A percentile compares a stretch with the other conserved stretches of the same genome.
Evolutionary conservation across 2,329 filamentous ascomycete species (phyloP).

Genomic region (Alternaria triticina): DNA sequence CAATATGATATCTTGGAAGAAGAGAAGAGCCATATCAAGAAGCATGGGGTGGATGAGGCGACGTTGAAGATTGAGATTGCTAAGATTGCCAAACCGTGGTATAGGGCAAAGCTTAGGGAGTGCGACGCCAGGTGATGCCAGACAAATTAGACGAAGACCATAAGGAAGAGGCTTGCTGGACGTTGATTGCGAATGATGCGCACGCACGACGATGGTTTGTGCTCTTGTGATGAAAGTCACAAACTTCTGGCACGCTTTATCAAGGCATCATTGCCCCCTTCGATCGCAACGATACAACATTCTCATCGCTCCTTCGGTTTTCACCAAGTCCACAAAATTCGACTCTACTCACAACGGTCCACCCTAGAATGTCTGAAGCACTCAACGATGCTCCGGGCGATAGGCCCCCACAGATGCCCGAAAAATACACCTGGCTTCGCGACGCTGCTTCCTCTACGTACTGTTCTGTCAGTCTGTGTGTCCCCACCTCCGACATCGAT

Average conservation of each 20-base stretch:
- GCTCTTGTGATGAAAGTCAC: not conserved
- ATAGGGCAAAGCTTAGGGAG: not conserved
- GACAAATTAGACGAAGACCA: not conserved
- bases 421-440: not conserved
- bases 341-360: too few relatives aligned
- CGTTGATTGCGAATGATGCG: not conserved
- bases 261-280: not conserved
- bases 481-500: not conserved
- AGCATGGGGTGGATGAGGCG: constrained; percentile 23
- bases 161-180: not conserved
- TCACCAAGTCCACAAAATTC: too few relatives aligned
- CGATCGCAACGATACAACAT: too few relatives aligned
- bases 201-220: not conserved
- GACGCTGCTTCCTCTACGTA: not conserved
- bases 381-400: not conserved
- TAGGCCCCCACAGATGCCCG: not conserved
- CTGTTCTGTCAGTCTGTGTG: not conserved
- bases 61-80: constrained; percentile 29
- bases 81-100: constrained; percentile 21
- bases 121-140: not conserved
- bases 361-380: too few relatives aligned
- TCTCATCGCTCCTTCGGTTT: too few relatives aligned
- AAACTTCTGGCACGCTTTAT: not conserved
- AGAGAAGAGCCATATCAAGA: constrained; percentile 28
- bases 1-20: constrained; percentile 31